Percentiles rank a stretch among this genome's conserved stretches.
Conservation (phyloP, 2,329 filamentous ascomycete genomes). For the Passalora sequoiae region DNA sequence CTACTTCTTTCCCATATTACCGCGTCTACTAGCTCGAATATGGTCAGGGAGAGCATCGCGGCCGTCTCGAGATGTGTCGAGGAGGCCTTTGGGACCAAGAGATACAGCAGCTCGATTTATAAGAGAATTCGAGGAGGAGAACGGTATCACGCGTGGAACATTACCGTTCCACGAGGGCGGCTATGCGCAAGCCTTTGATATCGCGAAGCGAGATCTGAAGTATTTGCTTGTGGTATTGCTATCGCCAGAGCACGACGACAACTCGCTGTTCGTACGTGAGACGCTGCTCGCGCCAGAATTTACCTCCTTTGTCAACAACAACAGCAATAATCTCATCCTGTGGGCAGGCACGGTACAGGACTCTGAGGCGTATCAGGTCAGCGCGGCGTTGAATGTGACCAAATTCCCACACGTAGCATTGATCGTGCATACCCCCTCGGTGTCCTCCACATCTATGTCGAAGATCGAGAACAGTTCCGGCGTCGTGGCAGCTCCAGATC, state of each 20-base stretch:
- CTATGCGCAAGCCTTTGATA: constrained; percentile 85
- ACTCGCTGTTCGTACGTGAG: constrained; percentile 70
- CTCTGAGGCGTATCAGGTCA: constrained; percentile 88
- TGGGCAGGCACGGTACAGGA: constrained; percentile 94
- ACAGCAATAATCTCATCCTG: constrained; percentile 72
- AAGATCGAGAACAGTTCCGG: constrained; percentile 76
- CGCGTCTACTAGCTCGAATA: constrained; percentile 52
- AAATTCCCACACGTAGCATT: constrained; percentile 88
- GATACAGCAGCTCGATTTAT: constrained; percentile 86
- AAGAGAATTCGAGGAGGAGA: constrained; percentile 91
- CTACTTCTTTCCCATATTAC: constrained; percentile 75
- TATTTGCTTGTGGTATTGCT: constrained; percentile 84
- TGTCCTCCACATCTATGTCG: constrained; percentile 83
- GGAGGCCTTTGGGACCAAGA: constrained; percentile 72
- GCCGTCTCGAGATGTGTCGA: constrained; percentile 55
- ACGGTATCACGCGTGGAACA: constrained; percentile 56
- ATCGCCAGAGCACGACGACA: constrained; percentile 93
- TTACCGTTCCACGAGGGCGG: constrained; percentile 81
- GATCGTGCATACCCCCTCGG: constrained; percentile 79
- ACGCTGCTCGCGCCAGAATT: constrained; percentile 75
- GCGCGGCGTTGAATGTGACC: constrained; percentile 78
- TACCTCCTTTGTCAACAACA: constrained; percentile 66
- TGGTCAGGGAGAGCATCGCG: constrained; percentile 53
- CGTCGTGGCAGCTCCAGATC: constrained; percentile 62
- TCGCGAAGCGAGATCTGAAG: constrained; percentile 84